Conservation (phyloP, 352 stramenopile genomes). For the Salisapilia sapeloensis region DNA sequence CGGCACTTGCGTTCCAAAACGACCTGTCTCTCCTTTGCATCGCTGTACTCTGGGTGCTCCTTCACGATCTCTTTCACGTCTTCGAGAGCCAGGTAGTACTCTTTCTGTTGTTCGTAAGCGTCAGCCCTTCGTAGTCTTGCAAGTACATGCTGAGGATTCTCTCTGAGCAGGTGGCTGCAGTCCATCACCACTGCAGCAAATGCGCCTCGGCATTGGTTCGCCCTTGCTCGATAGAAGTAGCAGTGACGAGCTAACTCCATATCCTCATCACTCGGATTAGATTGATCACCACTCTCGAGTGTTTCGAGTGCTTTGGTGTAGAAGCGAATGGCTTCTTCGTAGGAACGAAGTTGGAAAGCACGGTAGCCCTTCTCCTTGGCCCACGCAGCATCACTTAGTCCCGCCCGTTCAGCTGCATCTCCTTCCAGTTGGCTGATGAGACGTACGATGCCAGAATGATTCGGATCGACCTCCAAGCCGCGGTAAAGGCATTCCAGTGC, state of each 20-base stretch:
- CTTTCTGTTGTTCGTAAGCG: conserved; percentile 34
- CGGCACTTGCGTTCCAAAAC: conserved; percentile 22
- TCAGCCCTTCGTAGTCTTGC: conserved; percentile 28
- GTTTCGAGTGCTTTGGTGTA: conserved; percentile 84
- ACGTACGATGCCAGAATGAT: conserved; percentile 18
- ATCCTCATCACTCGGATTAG: conserved; percentile 21
- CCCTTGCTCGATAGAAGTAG: conserved; percentile 33
- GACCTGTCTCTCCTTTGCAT: conserved; percentile 17
- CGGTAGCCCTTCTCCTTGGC: conserved; percentile 76
- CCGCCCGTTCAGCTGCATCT: conserved; percentile 16
- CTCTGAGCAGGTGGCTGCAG: conserved; percentile 28
- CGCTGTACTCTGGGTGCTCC: conserved; percentile 33
- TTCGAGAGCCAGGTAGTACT: conserved; percentile 34
- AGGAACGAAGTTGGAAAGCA: conserved; percentile 82
- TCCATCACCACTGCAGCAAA: conserved; percentile 30
- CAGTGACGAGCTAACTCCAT: conserved; percentile 34
- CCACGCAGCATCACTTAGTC: conserved; percentile 15
- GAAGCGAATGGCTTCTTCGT: conserved; percentile 78
- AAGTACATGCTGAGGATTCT: conserved; percentile 30
- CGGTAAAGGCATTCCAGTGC: conserved; percentile 33
- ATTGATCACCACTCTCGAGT: too few species aligned
- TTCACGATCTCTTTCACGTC: conserved; percentile 35
- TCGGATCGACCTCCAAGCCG: conserved; percentile 24
- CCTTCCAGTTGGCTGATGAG: conserved; percentile 28
- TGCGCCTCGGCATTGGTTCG: conserved; percentile 28